Evolutionary conservation across 148 eudicot genomes (phyloP).

Genomic region (Pharnaceum exiguum): DNA sequence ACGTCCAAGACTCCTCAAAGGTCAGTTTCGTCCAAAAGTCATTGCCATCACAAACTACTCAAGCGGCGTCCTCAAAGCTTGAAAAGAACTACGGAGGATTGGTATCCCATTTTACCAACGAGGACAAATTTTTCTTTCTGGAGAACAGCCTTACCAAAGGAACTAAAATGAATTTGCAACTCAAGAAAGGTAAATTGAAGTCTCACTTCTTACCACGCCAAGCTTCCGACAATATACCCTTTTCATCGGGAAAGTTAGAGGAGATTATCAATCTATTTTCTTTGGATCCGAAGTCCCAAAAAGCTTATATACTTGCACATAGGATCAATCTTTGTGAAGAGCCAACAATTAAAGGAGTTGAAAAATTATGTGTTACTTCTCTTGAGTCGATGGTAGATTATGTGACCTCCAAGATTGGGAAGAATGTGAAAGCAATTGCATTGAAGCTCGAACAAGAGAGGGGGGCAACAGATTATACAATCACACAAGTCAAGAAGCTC

Average conservation of each 20-base stretch:
- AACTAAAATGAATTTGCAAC: slow-evolving; percentile 6
- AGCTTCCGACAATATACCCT: slow-evolving; percentile 10
- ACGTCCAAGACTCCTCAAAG: not conserved
- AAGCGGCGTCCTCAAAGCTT: not conserved
- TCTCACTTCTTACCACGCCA: slow-evolving; percentile 11
- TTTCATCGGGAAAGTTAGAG: slow-evolving; percentile 8
- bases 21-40: not conserved
- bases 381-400: slow-evolving; percentile 29
- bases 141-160: slow-evolving; percentile 12
- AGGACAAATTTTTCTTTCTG: slow-evolving; percentile 12
- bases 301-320: slow-evolving; percentile 4
- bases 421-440: slow-evolving; percentile 10
- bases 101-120: not conserved
- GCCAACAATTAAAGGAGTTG: slow-evolving; percentile 10
- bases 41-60: not conserved
- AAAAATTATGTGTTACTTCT: slow-evolving; percentile 25
- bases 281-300: slow-evolving; percentile 10
- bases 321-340: slow-evolving; percentile 23
- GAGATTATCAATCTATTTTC: slow-evolving; percentile 6
- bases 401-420: slow-evolving; percentile 19
- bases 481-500: not conserved
- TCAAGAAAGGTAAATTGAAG: slow-evolving; percentile 1
- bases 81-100: too few relatives aligned
- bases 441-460: slow-evolving; percentile 14
- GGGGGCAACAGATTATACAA: slow-evolving; percentile 8